Percentiles rank a stretch among this genome's conserved stretches.
Conservation (phyloP, 2,329 filamentous ascomycete species). For the Zymoseptoria ardabiliae region DNA sequence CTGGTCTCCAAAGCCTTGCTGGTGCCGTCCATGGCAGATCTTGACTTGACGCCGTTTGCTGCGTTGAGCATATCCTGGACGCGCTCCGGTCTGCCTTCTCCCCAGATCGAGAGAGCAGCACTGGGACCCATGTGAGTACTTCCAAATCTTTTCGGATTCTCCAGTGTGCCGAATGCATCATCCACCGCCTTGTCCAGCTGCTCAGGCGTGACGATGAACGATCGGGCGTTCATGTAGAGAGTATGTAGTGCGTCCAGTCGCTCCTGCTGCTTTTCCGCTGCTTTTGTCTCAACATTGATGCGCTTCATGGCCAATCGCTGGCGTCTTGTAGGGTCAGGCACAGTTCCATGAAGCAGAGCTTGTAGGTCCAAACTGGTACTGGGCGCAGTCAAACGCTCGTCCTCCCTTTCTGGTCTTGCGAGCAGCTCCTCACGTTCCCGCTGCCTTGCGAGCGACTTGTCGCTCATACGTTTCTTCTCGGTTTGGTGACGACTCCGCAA, state of each 20-base stretch:
- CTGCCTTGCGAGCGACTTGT: slow-evolving; percentile 43
- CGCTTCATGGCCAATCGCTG: slow-evolving; percentile 41
- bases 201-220: slow-evolving; percentile 76
- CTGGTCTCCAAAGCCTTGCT: slow-evolving; percentile 38
- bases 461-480: slow-evolving; percentile 31
- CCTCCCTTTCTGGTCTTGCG: slow-evolving; percentile 60
- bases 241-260: slow-evolving; percentile 64
- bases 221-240: slow-evolving; percentile 79
- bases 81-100: slow-evolving; percentile 39
- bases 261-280: slow-evolving; percentile 17
- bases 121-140: slow-evolving; percentile 20
- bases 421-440: slow-evolving; percentile 45
- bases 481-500: slow-evolving; percentile 59
- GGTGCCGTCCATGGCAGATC: slow-evolving; percentile 28
- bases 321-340: slow-evolving; percentile 58
- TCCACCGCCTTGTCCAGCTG: slow-evolving; percentile 71
- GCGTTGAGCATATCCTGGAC: slow-evolving; percentile 41
- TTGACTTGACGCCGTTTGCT: slow-evolving; percentile 27
- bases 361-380: slow-evolving; percentile 44
- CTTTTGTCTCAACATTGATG: slow-evolving; percentile 17
- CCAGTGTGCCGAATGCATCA: slow-evolving; percentile 61
- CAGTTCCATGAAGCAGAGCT: slow-evolving; percentile 27
- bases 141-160: slow-evolving; percentile 32
- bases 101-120: slow-evolving; percentile 43
- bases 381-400: slow-evolving; percentile 68